Conservation (phyloP, 1,139 yeast genomes). For the Protomyces arabidopsidicola region DNA sequence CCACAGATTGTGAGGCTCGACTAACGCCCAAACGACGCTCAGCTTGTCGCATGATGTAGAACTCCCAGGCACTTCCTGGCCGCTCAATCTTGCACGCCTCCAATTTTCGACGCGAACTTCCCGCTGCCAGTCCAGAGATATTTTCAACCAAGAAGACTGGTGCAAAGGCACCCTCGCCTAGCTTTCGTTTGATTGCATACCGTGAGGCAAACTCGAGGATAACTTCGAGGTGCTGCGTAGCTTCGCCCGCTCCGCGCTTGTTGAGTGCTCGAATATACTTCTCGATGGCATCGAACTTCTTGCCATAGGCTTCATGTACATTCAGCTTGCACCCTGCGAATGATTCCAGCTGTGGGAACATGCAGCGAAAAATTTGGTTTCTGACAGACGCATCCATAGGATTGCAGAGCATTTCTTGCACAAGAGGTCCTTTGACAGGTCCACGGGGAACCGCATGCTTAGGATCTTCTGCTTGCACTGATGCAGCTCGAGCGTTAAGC, state of each 20-base stretch:
- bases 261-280: slow-evolving; percentile 39
- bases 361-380: slow-evolving; percentile 33
- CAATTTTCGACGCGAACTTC: slow-evolving; percentile 35
- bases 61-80: slow-evolving; percentile 78
- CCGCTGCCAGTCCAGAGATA: slow-evolving; percentile 45
- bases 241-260: slow-evolving; percentile 39
- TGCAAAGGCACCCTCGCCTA: slow-evolving; percentile 81
- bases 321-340: slow-evolving; percentile 40
- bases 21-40: slow-evolving; percentile 31
- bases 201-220: slow-evolving; percentile 48
- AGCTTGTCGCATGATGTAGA: slow-evolving; percentile 57
- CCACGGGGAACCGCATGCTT: neutral
- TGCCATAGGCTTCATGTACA: slow-evolving; percentile 35
- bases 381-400: slow-evolving; percentile 40
- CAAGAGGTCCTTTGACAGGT: slow-evolving; percentile 26
- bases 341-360: slow-evolving; percentile 39
- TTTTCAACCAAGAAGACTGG: slow-evolving; percentile 66
- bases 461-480: neutral
- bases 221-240: slow-evolving; percentile 41
- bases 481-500: neutral
- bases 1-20: slow-evolving; percentile 44
- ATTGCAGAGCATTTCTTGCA: slow-evolving; percentile 34
- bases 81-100: slow-evolving; percentile 71
- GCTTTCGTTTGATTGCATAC: slow-evolving; percentile 51
- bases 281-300: slow-evolving; percentile 41